Conservation (phyloP, 2,329 filamentous ascomycete species). For the Furcasterigmium furcatum region DNA sequence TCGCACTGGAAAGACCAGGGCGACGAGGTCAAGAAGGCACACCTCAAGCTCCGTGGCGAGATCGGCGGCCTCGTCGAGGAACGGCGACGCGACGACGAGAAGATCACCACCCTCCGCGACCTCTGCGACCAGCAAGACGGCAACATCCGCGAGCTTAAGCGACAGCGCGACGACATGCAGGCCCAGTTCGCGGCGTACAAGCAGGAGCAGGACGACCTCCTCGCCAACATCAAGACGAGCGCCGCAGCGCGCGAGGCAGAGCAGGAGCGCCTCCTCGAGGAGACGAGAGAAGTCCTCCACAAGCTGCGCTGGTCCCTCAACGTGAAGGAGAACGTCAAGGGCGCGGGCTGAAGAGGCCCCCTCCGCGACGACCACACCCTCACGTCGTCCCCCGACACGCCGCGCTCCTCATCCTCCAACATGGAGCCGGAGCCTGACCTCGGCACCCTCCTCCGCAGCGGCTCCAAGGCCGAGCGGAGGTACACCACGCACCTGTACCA, state of each 20-base stretch:
- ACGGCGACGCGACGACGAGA: conserved; percentile 57
- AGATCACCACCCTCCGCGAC: conserved; percentile 61
- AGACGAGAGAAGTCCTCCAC: conserved; percentile 57
- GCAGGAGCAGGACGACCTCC: conserved; percentile 55
- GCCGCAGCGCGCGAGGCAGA: conserved; percentile 57
- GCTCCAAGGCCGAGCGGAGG: no score
- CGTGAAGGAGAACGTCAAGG: conserved; percentile 59
- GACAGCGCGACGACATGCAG: conserved; percentile 60
- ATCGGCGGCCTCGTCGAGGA: conserved; percentile 53
- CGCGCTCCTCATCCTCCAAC: no score
- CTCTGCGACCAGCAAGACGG: conserved; percentile 71
- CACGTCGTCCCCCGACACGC: no score
- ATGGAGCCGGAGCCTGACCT: no score
- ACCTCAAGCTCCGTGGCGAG: conserved; percentile 47
- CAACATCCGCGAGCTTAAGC: conserved; percentile 58
- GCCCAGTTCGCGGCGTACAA: conserved; percentile 64
- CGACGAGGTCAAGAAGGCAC: conserved; percentile 53
- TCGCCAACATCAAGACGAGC: conserved; percentile 56
- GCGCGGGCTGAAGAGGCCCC: conserved; percentile 43
- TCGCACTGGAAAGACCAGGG: conserved; percentile 66
- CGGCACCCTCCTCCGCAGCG: no score
- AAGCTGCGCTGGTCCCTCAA: conserved; percentile 73
- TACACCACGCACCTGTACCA: no score
- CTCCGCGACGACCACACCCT: no score
- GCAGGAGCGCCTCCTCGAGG: conserved; percentile 55